Evolutionary conservation across 257 asterid species (phyloP), one percentile per base, ranked within the genome.

Genomic region (Salvia hispanica): DNA sequence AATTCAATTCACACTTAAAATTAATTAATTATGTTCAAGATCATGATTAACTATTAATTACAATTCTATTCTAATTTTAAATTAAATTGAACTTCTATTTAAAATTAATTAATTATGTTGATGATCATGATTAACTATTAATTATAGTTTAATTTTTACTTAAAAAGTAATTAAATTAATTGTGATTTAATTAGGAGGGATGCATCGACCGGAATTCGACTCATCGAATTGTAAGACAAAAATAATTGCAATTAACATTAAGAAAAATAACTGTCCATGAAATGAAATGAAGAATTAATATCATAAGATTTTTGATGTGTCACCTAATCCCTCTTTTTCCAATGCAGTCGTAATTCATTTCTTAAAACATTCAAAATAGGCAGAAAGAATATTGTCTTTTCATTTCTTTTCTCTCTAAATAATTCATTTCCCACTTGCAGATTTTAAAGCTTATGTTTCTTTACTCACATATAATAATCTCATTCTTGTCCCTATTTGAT

Each of bases 391-490:
- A 64, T 50, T 50, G 45, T 15, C 5, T 2, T 68, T 40, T 53
- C 9, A 15, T 57, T 68, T 43, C 18, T 14, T 13, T 40, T 39
- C 39, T 34, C 15, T 15, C 12, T 54, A 25, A 25, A 25, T 25
- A 25, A 43, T 55, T 31, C 44, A 33, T 36, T 40, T 52, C 37
- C 52, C 40, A 52, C 42, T 52, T 52, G 62, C 64, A 28, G 54
- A 31, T 66, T 66, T 39, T 53, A 28, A 40, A 66, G 15, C 40
- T 66, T 40, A 10, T 16, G n/a, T 66, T 40, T 44, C 42, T 62
- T 62, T 45, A 4, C 9, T 8, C 28, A 10, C 16, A 3, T 25
- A 18, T 42, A 43, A 25, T 62, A 62, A 25, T 45, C 25, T 2
- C n/a, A 12, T 66, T 66, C 13, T 13, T 66, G 50, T 16, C 44